Conservation (phyloP, 805 yeast genomes). For the Metschnikowia drakensbergensis region DNA sequence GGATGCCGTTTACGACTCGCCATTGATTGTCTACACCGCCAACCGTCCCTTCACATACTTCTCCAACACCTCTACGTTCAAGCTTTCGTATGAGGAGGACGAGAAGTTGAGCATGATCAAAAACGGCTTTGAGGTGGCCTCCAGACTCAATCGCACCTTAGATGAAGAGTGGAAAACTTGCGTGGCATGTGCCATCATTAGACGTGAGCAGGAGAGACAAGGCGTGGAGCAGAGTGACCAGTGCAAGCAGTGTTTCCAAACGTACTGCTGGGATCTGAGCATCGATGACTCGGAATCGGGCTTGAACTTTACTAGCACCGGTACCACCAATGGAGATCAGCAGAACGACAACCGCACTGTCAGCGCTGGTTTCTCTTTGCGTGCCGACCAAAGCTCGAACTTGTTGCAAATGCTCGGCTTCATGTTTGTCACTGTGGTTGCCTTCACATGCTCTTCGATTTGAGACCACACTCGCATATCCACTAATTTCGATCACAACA, state of each 20-base stretch:
- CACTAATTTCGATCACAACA: too few relatives aligned
- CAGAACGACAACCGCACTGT: slow-evolving; percentile 20
- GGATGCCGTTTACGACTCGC: slow-evolving; percentile 16
- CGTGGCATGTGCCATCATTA: slow-evolving; percentile 77
- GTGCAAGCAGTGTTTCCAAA: slow-evolving; percentile 65
- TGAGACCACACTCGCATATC: too few relatives aligned
- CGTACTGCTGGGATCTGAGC: slow-evolving; percentile 73
- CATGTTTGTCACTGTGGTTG: slow-evolving; percentile 20
- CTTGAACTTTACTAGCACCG: slow-evolving; percentile 39
- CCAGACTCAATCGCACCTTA: slow-evolving; percentile 53
- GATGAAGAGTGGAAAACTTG: slow-evolving; percentile 71
- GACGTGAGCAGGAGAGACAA: slow-evolving; percentile 70
- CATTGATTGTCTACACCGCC: slow-evolving; percentile 29
- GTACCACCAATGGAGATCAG: slow-evolving; percentile 29
- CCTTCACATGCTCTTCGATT: slow-evolving; percentile 13
- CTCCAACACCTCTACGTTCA: slow-evolving; percentile 28
- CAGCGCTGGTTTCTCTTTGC: slow-evolving; percentile 18
- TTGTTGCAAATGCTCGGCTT: slow-evolving; percentile 19
- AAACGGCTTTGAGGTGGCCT: slow-evolving; percentile 28
- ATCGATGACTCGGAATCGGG: slow-evolving; percentile 15
- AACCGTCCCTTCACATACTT: slow-evolving; percentile 28
- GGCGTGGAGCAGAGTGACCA: slow-evolving; percentile 59
- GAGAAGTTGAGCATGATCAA: slow-evolving; percentile 24
- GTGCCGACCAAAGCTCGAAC: slow-evolving; percentile 3
- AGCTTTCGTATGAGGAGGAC: slow-evolving; percentile 23